Conservation (phyloP, 208 protist genomes). For the Polymyxa betae region DNA sequence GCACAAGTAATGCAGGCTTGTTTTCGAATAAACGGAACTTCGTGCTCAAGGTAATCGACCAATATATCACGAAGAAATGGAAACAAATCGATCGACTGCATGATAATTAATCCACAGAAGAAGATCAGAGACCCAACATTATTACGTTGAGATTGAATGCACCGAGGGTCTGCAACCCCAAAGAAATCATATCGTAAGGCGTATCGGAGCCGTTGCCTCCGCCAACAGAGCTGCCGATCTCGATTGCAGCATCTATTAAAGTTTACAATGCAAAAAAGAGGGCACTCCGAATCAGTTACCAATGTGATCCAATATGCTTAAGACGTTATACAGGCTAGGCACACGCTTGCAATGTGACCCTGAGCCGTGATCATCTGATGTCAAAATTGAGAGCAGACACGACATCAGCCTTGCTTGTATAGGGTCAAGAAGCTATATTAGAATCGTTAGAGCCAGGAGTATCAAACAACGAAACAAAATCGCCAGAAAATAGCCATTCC, state of each 20-base stretch:
- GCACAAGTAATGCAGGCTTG: slow-evolving; percentile 57
- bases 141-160: slow-evolving; percentile 75
- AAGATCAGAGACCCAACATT: neutral
- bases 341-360: neutral
- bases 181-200: slow-evolving; percentile 19
- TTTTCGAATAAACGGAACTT: slow-evolving; percentile 48
- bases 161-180: slow-evolving; percentile 77
- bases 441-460: too few relatives aligned
- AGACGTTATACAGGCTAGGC: slow-evolving; percentile 10
- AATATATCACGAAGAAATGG: slow-evolving; percentile 55
- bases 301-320: neutral
- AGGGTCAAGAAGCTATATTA: slow-evolving; percentile 20
- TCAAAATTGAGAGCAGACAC: slow-evolving; percentile 4
- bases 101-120: neutral
- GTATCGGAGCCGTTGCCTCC: too few relatives aligned
- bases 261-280: neutral
- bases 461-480: too few relatives aligned
- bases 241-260: too few relatives aligned
- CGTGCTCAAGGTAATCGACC: slow-evolving; percentile 60
- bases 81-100: slow-evolving; percentile 14
- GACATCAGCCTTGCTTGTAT: slow-evolving; percentile 1
- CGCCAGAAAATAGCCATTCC: too few relatives aligned
- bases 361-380: neutral
- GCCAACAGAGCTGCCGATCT: too few relatives aligned
- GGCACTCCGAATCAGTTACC: neutral